Conservation (phyloP, 306 rosid species). For the Prunus padus region DNA sequence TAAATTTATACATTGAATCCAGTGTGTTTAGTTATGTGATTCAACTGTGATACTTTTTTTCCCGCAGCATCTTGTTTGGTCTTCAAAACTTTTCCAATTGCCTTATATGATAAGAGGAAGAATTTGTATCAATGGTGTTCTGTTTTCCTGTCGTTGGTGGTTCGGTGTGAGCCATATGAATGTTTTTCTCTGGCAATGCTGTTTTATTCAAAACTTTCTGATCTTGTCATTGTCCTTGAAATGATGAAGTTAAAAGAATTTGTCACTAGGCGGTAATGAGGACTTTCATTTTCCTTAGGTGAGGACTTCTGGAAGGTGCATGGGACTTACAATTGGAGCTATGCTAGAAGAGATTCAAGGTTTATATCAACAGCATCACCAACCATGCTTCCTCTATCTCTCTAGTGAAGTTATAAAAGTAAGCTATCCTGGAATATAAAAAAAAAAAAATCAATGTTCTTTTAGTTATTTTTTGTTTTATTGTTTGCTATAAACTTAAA, state of each 20-base stretch:
- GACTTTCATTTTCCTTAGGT: conserved; percentile 61
- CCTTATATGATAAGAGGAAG: neutral
- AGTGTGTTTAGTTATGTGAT: neutral
- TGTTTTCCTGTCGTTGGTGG: neutral
- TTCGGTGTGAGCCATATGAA: neutral
- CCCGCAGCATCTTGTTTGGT: neutral
- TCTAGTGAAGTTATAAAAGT: conserved; percentile 99
- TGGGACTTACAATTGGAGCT: conserved; percentile 94
- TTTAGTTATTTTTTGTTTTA: neutral
- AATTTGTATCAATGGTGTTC: neutral
- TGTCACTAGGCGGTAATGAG: conserved; percentile 9
- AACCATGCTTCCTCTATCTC: conserved; percentile 97
- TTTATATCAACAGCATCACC: conserved; percentile 87
- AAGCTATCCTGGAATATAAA: neutral
- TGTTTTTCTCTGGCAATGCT: neutral
- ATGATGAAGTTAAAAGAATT: neutral
- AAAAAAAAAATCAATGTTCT: neutral
- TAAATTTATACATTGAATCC: neutral
- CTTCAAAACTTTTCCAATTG: neutral
- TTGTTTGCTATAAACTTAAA: conserved; percentile 16
- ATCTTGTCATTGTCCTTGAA: neutral
- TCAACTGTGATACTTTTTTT: neutral
- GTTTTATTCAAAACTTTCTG: neutral
- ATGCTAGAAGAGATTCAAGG: conserved; percentile 98
- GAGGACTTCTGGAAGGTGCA: conserved; percentile 94